phyloP scores from a whole-genome alignment of 257 asterid genomes.

The Cordia subcordata region DNA sequence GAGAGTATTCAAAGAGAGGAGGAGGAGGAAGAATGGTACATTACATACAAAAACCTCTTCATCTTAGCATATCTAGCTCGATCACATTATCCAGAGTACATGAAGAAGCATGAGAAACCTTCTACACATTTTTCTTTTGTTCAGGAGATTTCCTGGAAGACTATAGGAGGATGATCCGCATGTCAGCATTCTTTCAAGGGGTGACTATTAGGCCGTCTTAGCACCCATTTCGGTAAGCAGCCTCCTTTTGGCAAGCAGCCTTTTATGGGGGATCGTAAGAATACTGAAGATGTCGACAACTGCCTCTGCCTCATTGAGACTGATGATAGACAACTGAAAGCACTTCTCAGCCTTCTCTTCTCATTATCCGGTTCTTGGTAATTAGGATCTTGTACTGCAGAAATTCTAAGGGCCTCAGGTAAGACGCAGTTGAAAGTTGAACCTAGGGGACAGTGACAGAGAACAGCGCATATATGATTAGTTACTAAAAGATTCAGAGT shows the following conservation, averaged over 20 bases:
- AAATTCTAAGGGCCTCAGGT: slow-evolving; percentile 74
- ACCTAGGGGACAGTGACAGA: slow-evolving; percentile 34
- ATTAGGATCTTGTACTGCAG: slow-evolving; percentile 58
- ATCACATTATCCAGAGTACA: slow-evolving; percentile 16
- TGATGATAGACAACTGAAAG: slow-evolving; percentile 73
- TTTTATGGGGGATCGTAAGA: slow-evolving; percentile 71
- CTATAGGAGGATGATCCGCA: neutral
- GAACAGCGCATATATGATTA: neutral
- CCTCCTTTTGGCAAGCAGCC: slow-evolving; percentile 60
- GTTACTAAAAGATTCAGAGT: neutral
- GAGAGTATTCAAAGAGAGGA: slow-evolving; percentile 18
- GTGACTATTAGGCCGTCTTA: slow-evolving; percentile 46
- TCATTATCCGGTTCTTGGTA: slow-evolving; percentile 42
- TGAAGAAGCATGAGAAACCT: slow-evolving; percentile 7
- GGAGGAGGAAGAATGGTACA: slow-evolving; percentile 9
- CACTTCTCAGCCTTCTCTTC: slow-evolving; percentile 64
- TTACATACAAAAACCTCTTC: slow-evolving; percentile 23
- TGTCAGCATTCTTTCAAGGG: slow-evolving; percentile 50
- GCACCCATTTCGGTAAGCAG: slow-evolving; percentile 64
- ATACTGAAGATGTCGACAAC: slow-evolving; percentile 59
- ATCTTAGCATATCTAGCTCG: slow-evolving; percentile 17
- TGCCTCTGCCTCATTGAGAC: slow-evolving; percentile 81
- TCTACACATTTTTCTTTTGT: neutral
- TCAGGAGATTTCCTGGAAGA: slow-evolving; percentile 5
- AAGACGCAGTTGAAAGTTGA: slow-evolving; percentile 65